These are phyloP conservation scores for Dothidotthia symphoricarpi DNA, from an alignment of 2,329 filamentous ascomycete genomes.

Conservation along the genomic window DNA sequence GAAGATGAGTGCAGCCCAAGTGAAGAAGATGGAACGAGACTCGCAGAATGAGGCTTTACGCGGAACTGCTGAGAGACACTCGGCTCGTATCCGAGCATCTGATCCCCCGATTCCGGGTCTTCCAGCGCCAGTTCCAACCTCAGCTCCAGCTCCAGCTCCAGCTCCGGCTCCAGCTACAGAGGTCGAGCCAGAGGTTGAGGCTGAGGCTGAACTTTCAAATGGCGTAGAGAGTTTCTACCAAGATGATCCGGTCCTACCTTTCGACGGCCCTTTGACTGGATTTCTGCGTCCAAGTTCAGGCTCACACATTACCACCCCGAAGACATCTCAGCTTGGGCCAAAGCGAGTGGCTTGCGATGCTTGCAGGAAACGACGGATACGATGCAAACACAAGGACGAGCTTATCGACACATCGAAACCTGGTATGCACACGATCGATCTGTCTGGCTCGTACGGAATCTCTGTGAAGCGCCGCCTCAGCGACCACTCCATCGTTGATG, in stretches of 20 bases:
- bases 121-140: neutral
- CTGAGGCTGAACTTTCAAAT: constrained; percentile 11
- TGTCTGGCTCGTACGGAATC: constrained; percentile 34
- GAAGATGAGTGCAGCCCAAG: constrained; percentile 55
- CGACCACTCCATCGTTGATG: constrained; percentile 29
- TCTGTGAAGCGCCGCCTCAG: constrained; percentile 36
- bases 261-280: constrained; percentile 31
- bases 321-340: constrained; percentile 59
- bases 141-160: neutral
- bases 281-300: constrained; percentile 41
- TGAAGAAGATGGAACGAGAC: constrained; percentile 58
- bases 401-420: constrained; percentile 38
- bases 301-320: constrained; percentile 50
- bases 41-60: constrained; percentile 46
- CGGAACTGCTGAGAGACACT: constrained; percentile 43
- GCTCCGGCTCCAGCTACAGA: too few species aligned
- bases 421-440: constrained; percentile 33
- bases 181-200: neutral
- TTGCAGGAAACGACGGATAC: constrained; percentile 61
- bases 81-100: constrained; percentile 41
- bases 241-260: constrained; percentile 5
- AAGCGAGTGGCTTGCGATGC: constrained; percentile 62
- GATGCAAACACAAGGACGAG: constrained; percentile 63
- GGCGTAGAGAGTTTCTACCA: constrained; percentile 14
- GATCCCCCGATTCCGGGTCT: constrained; percentile 10